Base-by-base conservation (phyloP, 2,329 filamentous ascomycete species). In the Metarhizium rileyi region DNA sequence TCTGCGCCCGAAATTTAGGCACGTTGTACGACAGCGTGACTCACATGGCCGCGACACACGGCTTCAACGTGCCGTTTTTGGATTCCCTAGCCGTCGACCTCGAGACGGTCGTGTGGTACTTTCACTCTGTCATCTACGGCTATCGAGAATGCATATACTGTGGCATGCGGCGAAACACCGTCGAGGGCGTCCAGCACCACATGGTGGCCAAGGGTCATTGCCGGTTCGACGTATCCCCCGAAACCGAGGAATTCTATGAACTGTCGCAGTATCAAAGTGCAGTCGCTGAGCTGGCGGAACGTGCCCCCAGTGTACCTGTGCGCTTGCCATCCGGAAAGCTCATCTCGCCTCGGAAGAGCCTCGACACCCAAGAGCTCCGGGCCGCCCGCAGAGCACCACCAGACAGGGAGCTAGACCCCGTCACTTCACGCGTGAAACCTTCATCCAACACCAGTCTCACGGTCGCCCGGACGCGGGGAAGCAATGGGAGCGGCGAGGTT, bases 121-220 rank as follows among this genome's bases (percentile, higher is more conserved):
- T 78, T 0, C 67, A 72, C 49, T 63, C 75, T 3, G 61, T 79
- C 46, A 70, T 79, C 23, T 70, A 65, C 18, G 66, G 61, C 1
- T 77, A 75, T 49, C 62, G 64, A 22, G 73, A 77, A 56, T 81
- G 76, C 51, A 66, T 80, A 28, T 66, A 66, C n/a, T 80, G 76
- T 55, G 70, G 70, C 0, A 70, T 66, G 2, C 61, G 68, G 27
- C 66, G 72, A 27, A 59, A 58, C 2, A 73, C 70, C 0, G 61
- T 66, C 0, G 63, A 73, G 46, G 76, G 67, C 0, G 66, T 71
- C 0, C 73, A 74, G 45, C 72, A 76, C 26, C 77, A 78, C 52
- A 78, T 77, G 75, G 52, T 61, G 0, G 67, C 64, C 9, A 77
- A 74, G 41, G 68, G 72, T 0, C 74, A 78, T 51, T 77, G 74